Conservation (phyloP, 2,329 filamentous ascomycete species). For the Pochonia chlamydosporia region DNA sequence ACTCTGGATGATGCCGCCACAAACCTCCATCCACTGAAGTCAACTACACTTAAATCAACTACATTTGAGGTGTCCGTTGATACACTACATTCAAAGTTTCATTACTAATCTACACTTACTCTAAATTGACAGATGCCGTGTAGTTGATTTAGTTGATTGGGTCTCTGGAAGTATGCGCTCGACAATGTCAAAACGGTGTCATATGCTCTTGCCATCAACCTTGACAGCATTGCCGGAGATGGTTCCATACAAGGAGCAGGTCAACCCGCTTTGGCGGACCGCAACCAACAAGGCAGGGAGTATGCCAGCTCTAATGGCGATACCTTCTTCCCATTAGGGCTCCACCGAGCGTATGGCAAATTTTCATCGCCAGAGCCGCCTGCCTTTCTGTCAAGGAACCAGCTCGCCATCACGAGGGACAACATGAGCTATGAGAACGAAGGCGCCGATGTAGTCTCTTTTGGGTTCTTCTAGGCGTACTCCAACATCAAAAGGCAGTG, state of each 20-base stretch:
- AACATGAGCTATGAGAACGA: constrained; percentile 5
- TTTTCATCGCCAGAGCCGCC: background rate
- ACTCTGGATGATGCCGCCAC: no score
- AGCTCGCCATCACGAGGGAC: background rate
- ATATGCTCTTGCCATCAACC: background rate
- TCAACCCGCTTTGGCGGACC: background rate
- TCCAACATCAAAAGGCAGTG: constrained; percentile 11
- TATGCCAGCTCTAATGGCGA: background rate
- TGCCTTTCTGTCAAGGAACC: background rate
- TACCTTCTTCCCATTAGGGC: background rate
- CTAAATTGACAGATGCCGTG: no score
- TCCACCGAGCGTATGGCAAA: background rate
- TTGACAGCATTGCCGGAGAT: background rate
- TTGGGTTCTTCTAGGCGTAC: constrained; percentile 11
- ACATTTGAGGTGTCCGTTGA: no score
- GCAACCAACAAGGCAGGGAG: background rate
- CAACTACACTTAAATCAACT: no score
- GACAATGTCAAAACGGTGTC: background rate
- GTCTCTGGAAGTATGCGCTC: background rate
- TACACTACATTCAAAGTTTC: no score
- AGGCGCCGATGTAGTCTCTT: constrained; percentile 7
- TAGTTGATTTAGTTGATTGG: no score
- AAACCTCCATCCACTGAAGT: no score
- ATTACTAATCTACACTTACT: no score
- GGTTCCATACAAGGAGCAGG: background rate